phyloP scores from a whole-genome alignment of 176 grass and related monocot genomes.

The Rhynchospora pubera region DNA sequence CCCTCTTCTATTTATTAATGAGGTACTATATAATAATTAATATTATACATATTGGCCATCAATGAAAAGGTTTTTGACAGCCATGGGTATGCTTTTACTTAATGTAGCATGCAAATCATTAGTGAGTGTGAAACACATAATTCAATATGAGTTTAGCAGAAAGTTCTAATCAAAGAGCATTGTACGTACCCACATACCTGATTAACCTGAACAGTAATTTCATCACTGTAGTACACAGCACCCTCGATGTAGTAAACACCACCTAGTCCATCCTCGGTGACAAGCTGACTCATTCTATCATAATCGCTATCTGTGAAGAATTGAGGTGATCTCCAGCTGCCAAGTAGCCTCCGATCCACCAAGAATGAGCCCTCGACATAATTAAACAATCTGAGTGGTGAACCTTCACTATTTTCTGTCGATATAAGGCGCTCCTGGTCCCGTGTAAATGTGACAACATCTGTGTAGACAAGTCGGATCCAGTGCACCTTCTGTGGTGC shows the following conservation, averaged over 20 bases:
- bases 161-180: background rate
- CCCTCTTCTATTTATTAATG: too few species aligned
- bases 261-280: conserved; percentile 11
- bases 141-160: background rate
- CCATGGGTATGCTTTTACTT: too few species aligned
- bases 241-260: conserved; percentile 70
- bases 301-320: conserved; percentile 53
- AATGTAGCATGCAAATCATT: background rate
- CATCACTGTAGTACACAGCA: conserved; percentile 37
- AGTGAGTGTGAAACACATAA: background rate
- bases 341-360: conserved; percentile 37
- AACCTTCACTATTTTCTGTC: background rate
- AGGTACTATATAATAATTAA: too few species aligned
- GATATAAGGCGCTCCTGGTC: conserved; percentile 62
- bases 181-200: background rate
- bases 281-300: conserved; percentile 26
- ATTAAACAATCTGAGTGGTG: conserved; percentile 25
- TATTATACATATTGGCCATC: too few species aligned
- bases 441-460: conserved; percentile 38
- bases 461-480: conserved; percentile 59
- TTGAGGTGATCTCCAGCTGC: conserved; percentile 25
- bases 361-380: conserved; percentile 63
- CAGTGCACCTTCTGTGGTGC: conserved; percentile 47
- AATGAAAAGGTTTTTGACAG: too few species aligned
- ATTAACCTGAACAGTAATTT: background rate